These are phyloP conservation scores for Picochlorum sp. DNA, from an alignment of 139 green algal genomes.

Conservation along the genomic window DNA sequence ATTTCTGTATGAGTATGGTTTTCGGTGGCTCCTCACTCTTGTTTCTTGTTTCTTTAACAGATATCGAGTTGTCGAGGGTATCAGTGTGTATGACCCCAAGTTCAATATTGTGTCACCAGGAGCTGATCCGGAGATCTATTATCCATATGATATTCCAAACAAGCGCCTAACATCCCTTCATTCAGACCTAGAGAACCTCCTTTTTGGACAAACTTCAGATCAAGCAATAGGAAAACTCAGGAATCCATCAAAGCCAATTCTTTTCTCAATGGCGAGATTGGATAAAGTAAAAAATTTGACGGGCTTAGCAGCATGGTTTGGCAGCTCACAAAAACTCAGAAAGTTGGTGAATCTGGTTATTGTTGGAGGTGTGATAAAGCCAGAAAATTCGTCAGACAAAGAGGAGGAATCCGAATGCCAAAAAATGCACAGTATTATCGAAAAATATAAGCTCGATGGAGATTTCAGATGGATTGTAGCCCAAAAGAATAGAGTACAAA, in stretches of 20 bases:
- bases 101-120: slow-evolving; percentile 83
- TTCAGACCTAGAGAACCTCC: slow-evolving; percentile 48
- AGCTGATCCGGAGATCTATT: slow-evolving; percentile 68
- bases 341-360: slow-evolving; percentile 65
- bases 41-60: no score
- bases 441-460: slow-evolving; percentile 43
- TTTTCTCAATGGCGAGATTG: slow-evolving; percentile 75
- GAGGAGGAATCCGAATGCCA: slow-evolving; percentile 60
- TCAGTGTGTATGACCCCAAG: slow-evolving; percentile 60
- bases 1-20: neutral
- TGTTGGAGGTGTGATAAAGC: slow-evolving; percentile 58
- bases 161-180: slow-evolving; percentile 54
- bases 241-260: slow-evolving; percentile 55
- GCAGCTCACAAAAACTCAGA: slow-evolving; percentile 34
- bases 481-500: slow-evolving; percentile 59
- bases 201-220: slow-evolving; percentile 34
- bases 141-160: slow-evolving; percentile 49
- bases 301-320: slow-evolving; percentile 60
- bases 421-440: slow-evolving; percentile 61
- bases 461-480: slow-evolving; percentile 47
- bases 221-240: slow-evolving; percentile 31
- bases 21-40: neutral
- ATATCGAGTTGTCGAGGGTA: slow-evolving; percentile 40
- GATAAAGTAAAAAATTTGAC: slow-evolving; percentile 82
- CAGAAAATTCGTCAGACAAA: slow-evolving; percentile 35